Conservation (phyloP, 2,329 filamentous ascomycete species). For the Trichoderma sp. region DNA sequence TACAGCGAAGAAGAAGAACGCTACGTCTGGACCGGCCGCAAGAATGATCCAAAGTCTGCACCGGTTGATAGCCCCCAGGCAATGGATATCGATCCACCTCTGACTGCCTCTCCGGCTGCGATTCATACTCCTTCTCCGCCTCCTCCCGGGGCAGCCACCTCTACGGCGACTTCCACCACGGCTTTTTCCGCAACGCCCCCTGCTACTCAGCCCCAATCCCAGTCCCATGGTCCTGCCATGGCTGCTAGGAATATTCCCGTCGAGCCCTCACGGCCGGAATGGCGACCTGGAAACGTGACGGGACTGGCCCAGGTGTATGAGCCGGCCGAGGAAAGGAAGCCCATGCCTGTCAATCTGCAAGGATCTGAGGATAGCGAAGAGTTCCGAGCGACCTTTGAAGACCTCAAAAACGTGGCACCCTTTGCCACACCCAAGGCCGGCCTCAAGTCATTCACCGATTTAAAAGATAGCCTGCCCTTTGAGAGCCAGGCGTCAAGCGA, state of each 20-base stretch:
- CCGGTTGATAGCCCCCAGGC: constrained; percentile 55
- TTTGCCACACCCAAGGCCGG: constrained; percentile 53
- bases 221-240: constrained; percentile 21
- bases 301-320: constrained; percentile 32
- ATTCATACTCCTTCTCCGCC: constrained; percentile 6
- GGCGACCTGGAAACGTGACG: constrained; percentile 55
- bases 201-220: constrained; percentile 35
- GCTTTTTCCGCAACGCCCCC: not conserved
- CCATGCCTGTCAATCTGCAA: constrained; percentile 42
- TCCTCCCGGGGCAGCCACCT: not conserved
- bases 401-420: constrained; percentile 60
- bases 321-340: constrained; percentile 30
- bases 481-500: constrained; percentile 53
- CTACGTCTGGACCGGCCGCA: constrained; percentile 42
- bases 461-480: constrained; percentile 61
- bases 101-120: constrained; percentile 27
- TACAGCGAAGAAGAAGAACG: constrained; percentile 48
- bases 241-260: constrained; percentile 57
- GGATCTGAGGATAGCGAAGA: constrained; percentile 61
- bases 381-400: constrained; percentile 56
- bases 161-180: not conserved
- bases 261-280: constrained; percentile 62
- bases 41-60: constrained; percentile 37
- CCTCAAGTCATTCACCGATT: constrained; percentile 56
- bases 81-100: constrained; percentile 67